Conservation (phyloP, 2,329 filamentous ascomycete genomes). For the Colletotrichum sp. region DNA sequence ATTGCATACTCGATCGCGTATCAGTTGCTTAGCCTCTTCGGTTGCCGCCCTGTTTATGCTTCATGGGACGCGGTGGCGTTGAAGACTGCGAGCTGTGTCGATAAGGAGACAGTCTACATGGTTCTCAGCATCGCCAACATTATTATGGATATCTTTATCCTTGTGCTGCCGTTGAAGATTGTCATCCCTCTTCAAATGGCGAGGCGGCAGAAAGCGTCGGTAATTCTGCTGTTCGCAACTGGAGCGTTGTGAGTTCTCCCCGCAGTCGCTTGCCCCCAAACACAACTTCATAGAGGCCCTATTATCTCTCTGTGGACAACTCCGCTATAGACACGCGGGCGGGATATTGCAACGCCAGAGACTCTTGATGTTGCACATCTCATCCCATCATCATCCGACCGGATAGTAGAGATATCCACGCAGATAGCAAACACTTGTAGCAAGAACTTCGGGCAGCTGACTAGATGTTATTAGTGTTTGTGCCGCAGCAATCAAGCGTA, state of each 20-base stretch:
- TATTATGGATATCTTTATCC: neutral
- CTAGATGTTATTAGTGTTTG: slow-evolving; percentile 24
- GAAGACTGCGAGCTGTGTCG: neutral
- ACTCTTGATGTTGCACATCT: too few relatives aligned
- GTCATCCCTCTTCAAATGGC: slow-evolving; percentile 2
- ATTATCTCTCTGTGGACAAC: too few relatives aligned
- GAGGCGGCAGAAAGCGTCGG: neutral
- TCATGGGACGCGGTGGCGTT: neutral
- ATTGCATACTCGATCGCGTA: slow-evolving; percentile 32
- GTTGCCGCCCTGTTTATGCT: slow-evolving; percentile 5
- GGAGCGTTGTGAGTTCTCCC: neutral
- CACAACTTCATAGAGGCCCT: too few relatives aligned
- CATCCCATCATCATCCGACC: too few relatives aligned
- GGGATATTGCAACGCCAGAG: too few relatives aligned
- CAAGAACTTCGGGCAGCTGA: neutral
- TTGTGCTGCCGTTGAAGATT: neutral
- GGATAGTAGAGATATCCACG: too few relatives aligned
- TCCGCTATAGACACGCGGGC: too few relatives aligned
- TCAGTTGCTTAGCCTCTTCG: slow-evolving; percentile 28
- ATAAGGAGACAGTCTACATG: neutral
- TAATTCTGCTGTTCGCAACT: neutral
- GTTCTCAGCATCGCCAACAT: slow-evolving; percentile 3
- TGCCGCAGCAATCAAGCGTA: slow-evolving; percentile 31
- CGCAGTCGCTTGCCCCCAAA: neutral
- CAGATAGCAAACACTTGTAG: fast-evolving